Conservation (phyloP, 192 early-diverging fungal genomes). For the Endogone sp. region DNA sequence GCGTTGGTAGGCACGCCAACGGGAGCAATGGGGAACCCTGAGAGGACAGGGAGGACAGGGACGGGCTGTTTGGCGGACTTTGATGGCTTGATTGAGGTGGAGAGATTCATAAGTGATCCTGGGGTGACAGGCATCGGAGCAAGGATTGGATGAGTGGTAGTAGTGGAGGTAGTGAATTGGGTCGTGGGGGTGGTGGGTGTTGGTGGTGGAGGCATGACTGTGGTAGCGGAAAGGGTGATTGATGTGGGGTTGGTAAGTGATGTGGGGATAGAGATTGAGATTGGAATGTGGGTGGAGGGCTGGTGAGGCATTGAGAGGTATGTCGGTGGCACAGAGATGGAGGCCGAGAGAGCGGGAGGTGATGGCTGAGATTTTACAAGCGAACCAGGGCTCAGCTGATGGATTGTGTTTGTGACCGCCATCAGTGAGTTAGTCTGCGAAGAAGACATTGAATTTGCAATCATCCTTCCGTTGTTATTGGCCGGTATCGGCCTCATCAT, state of each 20-base stretch:
- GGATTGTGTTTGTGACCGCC: background rate
- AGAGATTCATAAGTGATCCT: constrained; percentile 54
- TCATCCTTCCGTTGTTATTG: background rate
- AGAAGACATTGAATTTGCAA: background rate
- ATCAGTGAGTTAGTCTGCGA: background rate
- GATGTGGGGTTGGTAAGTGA: background rate
- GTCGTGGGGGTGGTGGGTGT: constrained; percentile 11
- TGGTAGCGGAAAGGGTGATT: background rate
- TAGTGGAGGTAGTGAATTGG: background rate
- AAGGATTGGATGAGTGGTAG: constrained; percentile 19
- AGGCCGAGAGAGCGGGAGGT: background rate
- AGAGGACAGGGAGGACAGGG: background rate
- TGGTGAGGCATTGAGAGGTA: background rate
- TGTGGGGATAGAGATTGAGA: background rate
- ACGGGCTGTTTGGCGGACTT: constrained; percentile 3
- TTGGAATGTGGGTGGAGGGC: background rate
- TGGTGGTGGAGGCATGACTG: constrained; percentile 13
- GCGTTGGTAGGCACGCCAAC: background rate
- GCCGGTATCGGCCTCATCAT: background rate
- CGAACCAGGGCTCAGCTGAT: background rate
- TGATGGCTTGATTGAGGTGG: constrained; percentile 13
- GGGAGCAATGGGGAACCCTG: background rate
- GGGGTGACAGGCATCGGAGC: constrained; percentile 52
- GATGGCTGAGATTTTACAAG: background rate
- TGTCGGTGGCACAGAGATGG: background rate